Conservation (phyloP, 805 yeast genomes). For the Cyberlindnera samutprakarnensis region DNA sequence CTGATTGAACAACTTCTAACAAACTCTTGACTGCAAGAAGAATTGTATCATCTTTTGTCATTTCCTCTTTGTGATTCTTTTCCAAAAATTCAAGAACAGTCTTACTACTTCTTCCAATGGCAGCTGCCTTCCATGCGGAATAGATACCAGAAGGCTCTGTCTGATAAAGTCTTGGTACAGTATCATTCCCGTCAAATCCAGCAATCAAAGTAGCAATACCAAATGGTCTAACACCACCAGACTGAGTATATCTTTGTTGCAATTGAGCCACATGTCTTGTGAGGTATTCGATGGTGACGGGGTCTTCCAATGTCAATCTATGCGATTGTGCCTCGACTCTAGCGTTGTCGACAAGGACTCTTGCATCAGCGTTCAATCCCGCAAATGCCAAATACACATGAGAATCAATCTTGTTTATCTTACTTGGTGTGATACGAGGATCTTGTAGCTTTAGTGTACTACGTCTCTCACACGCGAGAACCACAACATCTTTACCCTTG, state of each 20-base stretch:
- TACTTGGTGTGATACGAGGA: conserved; percentile 92
- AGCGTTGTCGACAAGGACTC: conserved; percentile 90
- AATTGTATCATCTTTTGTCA: conserved; percentile 64
- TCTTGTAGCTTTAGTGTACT: conserved; percentile 93
- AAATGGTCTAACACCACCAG: conserved; percentile 98
- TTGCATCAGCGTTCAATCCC: conserved; percentile 97
- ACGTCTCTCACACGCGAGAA: conserved; percentile 94
- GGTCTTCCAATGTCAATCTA: conserved; percentile 87
- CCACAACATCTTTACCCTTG: conserved; percentile 82
- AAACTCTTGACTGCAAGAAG: conserved; percentile 79
- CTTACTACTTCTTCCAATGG: conserved; percentile 91
- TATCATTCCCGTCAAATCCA: conserved; percentile 87
- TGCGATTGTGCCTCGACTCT: conserved; percentile 96
- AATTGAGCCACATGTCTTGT: conserved; percentile 96
- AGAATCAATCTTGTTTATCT: conserved; percentile 84
- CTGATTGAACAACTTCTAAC: conserved; percentile 95
- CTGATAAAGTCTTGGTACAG: conserved; percentile 75
- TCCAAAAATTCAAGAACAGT: conserved; percentile 95
- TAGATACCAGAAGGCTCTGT: conserved; percentile 98
- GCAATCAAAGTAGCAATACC: conserved; percentile 94
- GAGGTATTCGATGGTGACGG: conserved; percentile 84
- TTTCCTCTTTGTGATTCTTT: conserved; percentile 62
- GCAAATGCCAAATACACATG: conserved; percentile 93
- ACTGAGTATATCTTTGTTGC: conserved; percentile 93
- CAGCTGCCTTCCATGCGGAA: conserved; percentile 96